These are phyloP conservation scores for Bruguiera gymnorhiza DNA, from an alignment of 345 rosid species.

Conservation along the genomic window DNA sequence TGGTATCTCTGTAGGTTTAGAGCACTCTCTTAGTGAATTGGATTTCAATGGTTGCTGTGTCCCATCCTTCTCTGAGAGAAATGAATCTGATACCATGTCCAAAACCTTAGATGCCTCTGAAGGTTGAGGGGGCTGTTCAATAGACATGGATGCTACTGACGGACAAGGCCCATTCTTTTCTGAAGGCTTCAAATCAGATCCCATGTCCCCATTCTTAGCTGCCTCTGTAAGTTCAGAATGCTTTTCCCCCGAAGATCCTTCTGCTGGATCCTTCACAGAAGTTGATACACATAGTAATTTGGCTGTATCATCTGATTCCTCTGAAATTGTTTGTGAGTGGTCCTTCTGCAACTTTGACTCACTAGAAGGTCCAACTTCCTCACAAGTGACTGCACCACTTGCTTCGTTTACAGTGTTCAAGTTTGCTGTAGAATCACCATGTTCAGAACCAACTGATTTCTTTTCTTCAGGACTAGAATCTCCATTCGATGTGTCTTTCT, in stretches of 20 bases:
- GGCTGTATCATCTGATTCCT: constrained; percentile 25
- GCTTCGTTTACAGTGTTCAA: constrained; percentile 24
- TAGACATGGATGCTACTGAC: constrained; percentile 11
- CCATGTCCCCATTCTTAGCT: constrained; percentile 12
- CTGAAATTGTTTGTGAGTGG: constrained; percentile 17
- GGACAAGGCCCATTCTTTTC: constrained; percentile 13
- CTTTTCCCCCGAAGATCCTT: constrained; percentile 21
- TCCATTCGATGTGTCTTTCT: constrained; percentile 29
- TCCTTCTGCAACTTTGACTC: constrained; percentile 27
- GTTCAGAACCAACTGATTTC: constrained; percentile 27
- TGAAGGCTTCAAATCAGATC: constrained; percentile 1
- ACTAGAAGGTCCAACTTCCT: constrained; percentile 34
- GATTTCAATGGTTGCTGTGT: constrained; percentile 31
- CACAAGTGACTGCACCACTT: constrained; percentile 11
- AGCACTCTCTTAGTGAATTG: constrained; percentile 28
- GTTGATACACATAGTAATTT: constrained; percentile 21
- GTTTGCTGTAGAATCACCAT: constrained; percentile 31
- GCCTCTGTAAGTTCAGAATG: constrained; percentile 7
- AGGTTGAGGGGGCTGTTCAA: constrained; percentile 36
- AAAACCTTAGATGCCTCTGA: constrained; percentile 38
- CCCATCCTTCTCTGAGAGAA: constrained; percentile 38
- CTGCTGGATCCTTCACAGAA: constrained; percentile 29
- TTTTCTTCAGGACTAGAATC: constrained; percentile 47
- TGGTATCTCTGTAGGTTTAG: constrained; percentile 25
- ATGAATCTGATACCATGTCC: constrained; percentile 35